Percentiles rank a stretch among this genome's conserved stretches.
phyloP scores from a whole-genome alignment of 345 rosid species.

The Heritiera fomes region DNA sequence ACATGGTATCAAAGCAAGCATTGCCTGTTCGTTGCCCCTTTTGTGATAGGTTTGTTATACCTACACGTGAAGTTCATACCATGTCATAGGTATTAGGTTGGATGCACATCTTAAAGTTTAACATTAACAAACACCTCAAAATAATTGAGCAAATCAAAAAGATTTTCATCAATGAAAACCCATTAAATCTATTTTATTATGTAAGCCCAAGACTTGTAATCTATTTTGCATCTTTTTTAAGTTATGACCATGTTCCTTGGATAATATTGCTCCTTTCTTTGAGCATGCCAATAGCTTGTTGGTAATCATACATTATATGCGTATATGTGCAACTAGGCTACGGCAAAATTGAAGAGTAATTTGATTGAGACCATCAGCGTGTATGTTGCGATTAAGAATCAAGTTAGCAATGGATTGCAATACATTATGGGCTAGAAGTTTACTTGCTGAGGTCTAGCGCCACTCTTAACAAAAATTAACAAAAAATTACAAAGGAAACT shows the following conservation, averaged over 20 bases:
- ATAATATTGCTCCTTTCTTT: background rate
- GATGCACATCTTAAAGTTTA: too few relatives aligned
- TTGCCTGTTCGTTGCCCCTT: background rate
- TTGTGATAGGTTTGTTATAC: background rate
- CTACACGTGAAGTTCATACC: background rate
- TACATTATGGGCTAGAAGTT: background rate
- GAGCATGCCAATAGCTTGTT: background rate
- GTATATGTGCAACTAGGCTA: background rate
- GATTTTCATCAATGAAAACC: background rate
- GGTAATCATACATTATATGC: background rate
- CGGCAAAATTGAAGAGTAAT: background rate
- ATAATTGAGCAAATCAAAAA: background rate
- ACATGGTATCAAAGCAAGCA: too few relatives aligned
- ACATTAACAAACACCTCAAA: background rate
- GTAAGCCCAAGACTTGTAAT: background rate
- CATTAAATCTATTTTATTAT: background rate
- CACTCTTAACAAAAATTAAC: too few relatives aligned
- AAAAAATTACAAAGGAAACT: background rate
- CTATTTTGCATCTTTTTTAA: background rate
- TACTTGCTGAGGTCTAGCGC: background rate
- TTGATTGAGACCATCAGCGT: background rate
- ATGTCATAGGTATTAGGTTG: too few relatives aligned
- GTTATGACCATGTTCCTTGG: background rate
- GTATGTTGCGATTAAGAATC: slow-evolving; percentile 4
- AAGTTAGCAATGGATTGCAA: slow-evolving; percentile 2